phyloP scores from a whole-genome alignment of 371 early-diverging fungal genomes.

The Capniomyces stellatus region DNA sequence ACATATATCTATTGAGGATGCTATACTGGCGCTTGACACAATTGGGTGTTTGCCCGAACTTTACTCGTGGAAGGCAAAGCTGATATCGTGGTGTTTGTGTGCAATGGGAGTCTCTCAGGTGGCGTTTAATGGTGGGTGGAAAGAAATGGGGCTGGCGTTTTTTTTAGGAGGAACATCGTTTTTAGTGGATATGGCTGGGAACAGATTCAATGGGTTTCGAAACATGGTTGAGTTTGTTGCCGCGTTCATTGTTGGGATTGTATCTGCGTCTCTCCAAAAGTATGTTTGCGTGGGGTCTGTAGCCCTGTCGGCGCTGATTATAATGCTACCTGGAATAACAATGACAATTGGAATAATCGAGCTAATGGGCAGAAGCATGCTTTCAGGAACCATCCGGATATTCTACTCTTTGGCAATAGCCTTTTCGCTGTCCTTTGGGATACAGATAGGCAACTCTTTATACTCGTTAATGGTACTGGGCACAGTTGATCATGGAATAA shows the following conservation, averaged over 20 bases:
- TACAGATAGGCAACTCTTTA: conserved; percentile 42
- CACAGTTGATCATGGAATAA: conserved; percentile 6
- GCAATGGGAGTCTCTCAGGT: conserved; percentile 36
- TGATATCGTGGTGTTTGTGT: conserved; percentile 20
- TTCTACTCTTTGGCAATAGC: conserved; percentile 61
- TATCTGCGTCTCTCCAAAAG: conserved; percentile 19
- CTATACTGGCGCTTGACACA: conserved; percentile 8
- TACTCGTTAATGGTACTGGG: conserved; percentile 14
- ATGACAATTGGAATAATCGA: conserved; percentile 66
- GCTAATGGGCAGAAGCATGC: conserved; percentile 56
- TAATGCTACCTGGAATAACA: conserved; percentile 51
- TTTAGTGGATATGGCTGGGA: conserved; percentile 33
- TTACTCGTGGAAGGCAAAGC: conserved; percentile 19
- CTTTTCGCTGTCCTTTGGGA: conserved; percentile 51
- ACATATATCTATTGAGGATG: conserved; percentile 14
- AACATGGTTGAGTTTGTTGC: conserved; percentile 20
- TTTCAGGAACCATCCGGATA: conserved; percentile 64
- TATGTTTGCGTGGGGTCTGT: conserved; percentile 40
- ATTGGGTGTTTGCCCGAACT: conserved; percentile 12
- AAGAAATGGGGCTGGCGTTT: conserved; percentile 34
- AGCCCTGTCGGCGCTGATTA: conserved; percentile 38
- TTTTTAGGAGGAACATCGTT: conserved; percentile 37
- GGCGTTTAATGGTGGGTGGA: conserved; percentile 46
- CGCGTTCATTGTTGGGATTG: conserved; percentile 30
- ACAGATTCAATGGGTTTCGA: conserved; percentile 34